phyloP scores from a whole-genome alignment of 2,329 filamentous ascomycete genomes.

The Penicillium sp. region DNA sequence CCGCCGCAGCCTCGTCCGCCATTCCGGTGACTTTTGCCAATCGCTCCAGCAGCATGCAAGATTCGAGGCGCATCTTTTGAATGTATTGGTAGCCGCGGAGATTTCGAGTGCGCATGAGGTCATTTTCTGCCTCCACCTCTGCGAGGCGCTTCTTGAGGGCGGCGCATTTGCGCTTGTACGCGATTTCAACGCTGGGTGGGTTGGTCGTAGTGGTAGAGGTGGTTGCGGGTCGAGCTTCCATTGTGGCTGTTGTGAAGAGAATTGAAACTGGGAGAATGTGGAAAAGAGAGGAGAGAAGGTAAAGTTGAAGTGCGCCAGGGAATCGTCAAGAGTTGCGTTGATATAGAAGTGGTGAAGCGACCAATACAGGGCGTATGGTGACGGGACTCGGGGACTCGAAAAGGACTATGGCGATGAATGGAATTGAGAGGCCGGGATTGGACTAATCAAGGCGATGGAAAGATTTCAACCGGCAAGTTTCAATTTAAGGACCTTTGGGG shows the following conservation, averaged over 20 bases:
- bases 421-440: no score
- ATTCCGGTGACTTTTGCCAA: constrained; percentile 38
- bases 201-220: constrained; percentile 38
- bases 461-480: not conserved
- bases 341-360: no score
- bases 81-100: constrained; percentile 75
- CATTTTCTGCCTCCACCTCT: constrained; percentile 88
- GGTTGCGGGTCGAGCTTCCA: constrained; percentile 24
- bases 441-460: not conserved
- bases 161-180: constrained; percentile 94
- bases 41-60: constrained; percentile 39
- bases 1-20: constrained; percentile 34
- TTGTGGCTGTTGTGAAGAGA: constrained; percentile 11
- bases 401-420: no score
- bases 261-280: not conserved
- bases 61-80: constrained; percentile 74
- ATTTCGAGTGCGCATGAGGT: constrained; percentile 72
- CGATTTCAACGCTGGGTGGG: constrained; percentile 88
- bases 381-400: no score
- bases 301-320: no score
- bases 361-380: no score
- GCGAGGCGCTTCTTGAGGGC: constrained; percentile 85
- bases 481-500: no score
- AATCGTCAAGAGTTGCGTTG: no score
- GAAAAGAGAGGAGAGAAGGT: not conserved